These are phyloP conservation scores for Aspergillus ruber DNA, from an alignment of 2,329 filamentous ascomycete species.

Conservation along the genomic window DNA sequence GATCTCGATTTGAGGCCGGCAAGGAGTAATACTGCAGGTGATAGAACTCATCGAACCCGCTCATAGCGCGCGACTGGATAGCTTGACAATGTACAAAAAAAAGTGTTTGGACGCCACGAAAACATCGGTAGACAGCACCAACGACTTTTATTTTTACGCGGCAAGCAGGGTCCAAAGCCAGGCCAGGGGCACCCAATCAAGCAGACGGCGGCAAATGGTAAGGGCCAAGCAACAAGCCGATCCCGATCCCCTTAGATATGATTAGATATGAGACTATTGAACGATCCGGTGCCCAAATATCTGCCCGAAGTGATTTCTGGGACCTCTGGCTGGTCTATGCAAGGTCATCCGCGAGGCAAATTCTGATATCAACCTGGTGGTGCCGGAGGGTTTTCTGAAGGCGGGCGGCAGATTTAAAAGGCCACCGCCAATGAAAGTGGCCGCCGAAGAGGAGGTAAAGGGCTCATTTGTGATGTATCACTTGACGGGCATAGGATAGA, in stretches of 20 bases:
- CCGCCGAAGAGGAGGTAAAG: neutral
- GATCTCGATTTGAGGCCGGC: conserved; percentile 5
- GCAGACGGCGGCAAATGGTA: no score
- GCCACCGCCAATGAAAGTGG: neutral
- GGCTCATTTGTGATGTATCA: neutral
- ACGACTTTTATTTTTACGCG: no score
- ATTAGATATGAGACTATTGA: no score
- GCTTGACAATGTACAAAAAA: conserved; percentile 6
- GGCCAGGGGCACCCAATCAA: no score
- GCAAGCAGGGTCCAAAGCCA: no score
- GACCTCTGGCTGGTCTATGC: no score
- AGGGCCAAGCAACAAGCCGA: no score
- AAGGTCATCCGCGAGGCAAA: neutral
- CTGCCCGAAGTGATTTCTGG: no score
- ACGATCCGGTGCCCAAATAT: no score
- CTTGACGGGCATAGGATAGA: neutral
- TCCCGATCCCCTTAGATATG: no score
- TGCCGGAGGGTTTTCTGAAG: neutral
- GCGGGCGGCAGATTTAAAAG: neutral
- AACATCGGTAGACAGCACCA: neutral
- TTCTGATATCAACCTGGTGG: neutral
- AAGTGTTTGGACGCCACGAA: neutral
- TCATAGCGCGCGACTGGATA: conserved; percentile 4
- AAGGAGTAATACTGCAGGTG: neutral
- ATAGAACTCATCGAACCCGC: conserved; percentile 10